phyloP scores from a whole-genome alignment of 1,284 basidiomycete genomes.

The Heterobasidion occidentale region DNA sequence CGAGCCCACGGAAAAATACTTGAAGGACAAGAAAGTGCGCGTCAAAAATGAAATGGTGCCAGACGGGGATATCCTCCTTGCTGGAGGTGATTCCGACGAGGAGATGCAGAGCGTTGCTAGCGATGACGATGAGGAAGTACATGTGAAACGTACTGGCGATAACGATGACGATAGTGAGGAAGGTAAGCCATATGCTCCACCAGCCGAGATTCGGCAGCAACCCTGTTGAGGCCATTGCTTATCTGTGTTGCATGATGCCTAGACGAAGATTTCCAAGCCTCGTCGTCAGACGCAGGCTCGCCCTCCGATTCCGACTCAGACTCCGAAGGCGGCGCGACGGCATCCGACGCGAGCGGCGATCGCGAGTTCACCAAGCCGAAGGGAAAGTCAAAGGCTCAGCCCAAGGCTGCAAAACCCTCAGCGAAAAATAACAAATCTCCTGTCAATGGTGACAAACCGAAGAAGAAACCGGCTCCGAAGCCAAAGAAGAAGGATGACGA shows the following conservation, averaged over 20 bases:
- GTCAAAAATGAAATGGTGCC: constrained; percentile 96
- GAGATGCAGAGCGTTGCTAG: constrained; percentile 78
- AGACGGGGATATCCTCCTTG: constrained; percentile 72
- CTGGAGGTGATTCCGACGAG: constrained; percentile 77
- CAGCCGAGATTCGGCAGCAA: not conserved
- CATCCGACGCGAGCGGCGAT: constrained; percentile 75
- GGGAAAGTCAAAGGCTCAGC: constrained; percentile 24
- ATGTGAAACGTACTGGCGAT: constrained; percentile 41
- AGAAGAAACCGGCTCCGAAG: constrained; percentile 26
- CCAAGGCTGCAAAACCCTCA: constrained; percentile 28
- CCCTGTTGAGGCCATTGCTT: not conserved
- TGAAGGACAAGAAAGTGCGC: constrained; percentile 87
- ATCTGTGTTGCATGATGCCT: not conserved
- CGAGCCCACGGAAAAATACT: constrained; percentile 76
- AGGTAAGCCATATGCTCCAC: constrained; percentile 37
- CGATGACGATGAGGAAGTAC: constrained; percentile 56
- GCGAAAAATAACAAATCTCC: constrained; percentile 27
- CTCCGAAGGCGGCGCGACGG: constrained; percentile 69
- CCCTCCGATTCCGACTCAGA: constrained; percentile 70
- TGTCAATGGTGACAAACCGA: constrained; percentile 26
- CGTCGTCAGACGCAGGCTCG: constrained; percentile 78
- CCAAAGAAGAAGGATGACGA: constrained; percentile 26
- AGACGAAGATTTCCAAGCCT: constrained; percentile 88
- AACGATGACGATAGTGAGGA: constrained; percentile 81
- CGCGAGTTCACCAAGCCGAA: constrained; percentile 48